Evolutionary conservation across 495 filamentous ascomycete genomes (phyloP).

Genomic region (Sordaria brevicollis): DNA sequence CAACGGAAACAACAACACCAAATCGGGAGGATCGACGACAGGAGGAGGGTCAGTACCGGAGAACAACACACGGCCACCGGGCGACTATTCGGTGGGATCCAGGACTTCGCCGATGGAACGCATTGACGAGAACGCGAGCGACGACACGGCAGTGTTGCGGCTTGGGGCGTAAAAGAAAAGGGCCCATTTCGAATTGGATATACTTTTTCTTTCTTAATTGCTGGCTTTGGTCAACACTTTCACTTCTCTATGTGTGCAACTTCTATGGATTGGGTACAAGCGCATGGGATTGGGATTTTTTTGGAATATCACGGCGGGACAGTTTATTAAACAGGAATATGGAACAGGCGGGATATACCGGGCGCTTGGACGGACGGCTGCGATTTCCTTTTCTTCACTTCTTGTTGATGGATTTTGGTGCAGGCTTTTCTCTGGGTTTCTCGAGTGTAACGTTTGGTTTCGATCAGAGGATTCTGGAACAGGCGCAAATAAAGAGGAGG

Average conservation of each 20-base stretch:
- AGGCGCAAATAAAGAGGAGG: background rate
- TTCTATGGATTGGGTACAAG: background rate
- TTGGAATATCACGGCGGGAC: background rate
- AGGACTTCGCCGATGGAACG: background rate
- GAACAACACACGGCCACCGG: background rate
- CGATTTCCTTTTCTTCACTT: background rate
- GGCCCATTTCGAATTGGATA: background rate
- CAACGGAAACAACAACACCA: background rate
- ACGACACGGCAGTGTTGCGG: background rate
- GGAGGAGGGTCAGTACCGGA: background rate
- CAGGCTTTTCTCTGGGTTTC: background rate
- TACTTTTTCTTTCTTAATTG: background rate
- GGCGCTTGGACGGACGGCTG: background rate
- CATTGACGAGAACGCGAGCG: background rate
- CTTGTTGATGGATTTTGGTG: background rate
- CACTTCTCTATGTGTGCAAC: background rate
- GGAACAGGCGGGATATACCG: background rate
- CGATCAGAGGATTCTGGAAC: background rate
- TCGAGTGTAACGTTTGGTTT: background rate
- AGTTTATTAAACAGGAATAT: background rate
- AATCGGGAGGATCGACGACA: constrained; percentile 3
- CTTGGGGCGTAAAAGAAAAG: background rate
- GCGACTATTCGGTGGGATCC: background rate
- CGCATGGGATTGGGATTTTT: background rate
- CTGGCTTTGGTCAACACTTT: background rate